phyloP scores from a whole-genome alignment of 2,329 filamentous ascomycete genomes.

The Cytospora mali region DNA sequence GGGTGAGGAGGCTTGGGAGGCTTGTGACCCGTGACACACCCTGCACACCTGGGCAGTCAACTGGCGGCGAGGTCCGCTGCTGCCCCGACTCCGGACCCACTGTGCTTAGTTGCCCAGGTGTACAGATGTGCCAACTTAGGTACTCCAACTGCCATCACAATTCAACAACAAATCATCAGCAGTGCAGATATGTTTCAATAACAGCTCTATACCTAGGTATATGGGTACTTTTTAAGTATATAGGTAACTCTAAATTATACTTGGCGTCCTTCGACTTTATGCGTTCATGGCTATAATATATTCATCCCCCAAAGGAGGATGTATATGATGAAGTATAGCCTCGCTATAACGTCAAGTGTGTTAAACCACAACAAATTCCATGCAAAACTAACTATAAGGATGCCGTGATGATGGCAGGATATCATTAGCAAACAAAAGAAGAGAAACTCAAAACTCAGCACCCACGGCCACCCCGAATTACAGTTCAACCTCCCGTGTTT shows the following conservation, averaged over 20 bases:
- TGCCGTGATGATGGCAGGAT: constrained; percentile 13
- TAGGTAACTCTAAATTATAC: too few relatives aligned
- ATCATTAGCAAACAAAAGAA: constrained; percentile 10
- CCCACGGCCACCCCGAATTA: background rate
- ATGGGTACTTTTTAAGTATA: too few relatives aligned
- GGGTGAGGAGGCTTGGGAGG: background rate
- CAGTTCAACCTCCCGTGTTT: too few relatives aligned
- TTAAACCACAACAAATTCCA: background rate
- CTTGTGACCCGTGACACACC: background rate
- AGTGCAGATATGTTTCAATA: too few relatives aligned
- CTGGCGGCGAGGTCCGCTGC: background rate
- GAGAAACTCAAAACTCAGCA: background rate
- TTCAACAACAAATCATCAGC: background rate
- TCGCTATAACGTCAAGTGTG: background rate
- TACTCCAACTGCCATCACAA: too few relatives aligned
- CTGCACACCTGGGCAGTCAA: too few relatives aligned
- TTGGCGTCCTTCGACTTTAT: too few relatives aligned
- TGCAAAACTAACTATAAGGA: background rate
- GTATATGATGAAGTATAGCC: too few relatives aligned
- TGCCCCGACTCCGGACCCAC: background rate
- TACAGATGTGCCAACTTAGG: background rate
- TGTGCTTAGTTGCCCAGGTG: background rate
- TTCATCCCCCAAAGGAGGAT: too few relatives aligned
- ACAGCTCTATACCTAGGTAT: too few relatives aligned
- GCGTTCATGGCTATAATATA: too few relatives aligned